Conservation (phyloP, 2,329 filamentous ascomycete species). For the Lomentospora prolificans region DNA sequence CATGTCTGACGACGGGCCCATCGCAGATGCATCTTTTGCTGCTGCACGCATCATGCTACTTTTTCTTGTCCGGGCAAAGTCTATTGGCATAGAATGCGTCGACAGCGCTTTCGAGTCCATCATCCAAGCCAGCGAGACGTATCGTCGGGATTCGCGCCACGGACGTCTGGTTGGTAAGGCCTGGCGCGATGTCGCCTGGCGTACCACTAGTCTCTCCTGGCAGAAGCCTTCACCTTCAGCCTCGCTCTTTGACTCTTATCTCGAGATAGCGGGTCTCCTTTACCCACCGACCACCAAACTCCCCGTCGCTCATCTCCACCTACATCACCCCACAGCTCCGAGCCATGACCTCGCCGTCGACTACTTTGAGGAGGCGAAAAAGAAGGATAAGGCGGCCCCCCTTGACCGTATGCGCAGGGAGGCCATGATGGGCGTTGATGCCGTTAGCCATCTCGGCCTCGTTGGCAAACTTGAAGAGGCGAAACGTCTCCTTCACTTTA, state of each 20-base stretch:
- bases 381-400: constrained; percentile 6
- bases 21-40: constrained; percentile 13
- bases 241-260: constrained; percentile 41
- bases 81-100: constrained; percentile 21
- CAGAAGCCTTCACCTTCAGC: constrained; percentile 34
- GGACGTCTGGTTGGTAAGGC: constrained; percentile 25
- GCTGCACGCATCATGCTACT: constrained; percentile 23
- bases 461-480: constrained; percentile 22
- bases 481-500: constrained; percentile 18
- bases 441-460: constrained; percentile 24
- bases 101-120: constrained; percentile 40
- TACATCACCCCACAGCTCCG: constrained; percentile 44
- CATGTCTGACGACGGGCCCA: constrained; percentile 18
- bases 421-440: constrained; percentile 19
- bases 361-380: constrained; percentile 25
- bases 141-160: constrained; percentile 24
- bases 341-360: constrained; percentile 35
- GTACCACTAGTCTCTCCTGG: constrained; percentile 40
- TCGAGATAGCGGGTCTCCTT: constrained; percentile 32
- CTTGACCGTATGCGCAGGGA: constrained; percentile 7
- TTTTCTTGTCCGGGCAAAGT: constrained; percentile 32
- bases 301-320: constrained; percentile 42
- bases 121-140: constrained; percentile 33
- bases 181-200: constrained; percentile 41
- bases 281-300: constrained; percentile 24